A percentile compares a stretch with the other conserved stretches of the same genome.
These are phyloP conservation scores for Stemphylium lycopersici DNA, from an alignment of 2,329 filamentous ascomycete species.

Conservation along the genomic window DNA sequence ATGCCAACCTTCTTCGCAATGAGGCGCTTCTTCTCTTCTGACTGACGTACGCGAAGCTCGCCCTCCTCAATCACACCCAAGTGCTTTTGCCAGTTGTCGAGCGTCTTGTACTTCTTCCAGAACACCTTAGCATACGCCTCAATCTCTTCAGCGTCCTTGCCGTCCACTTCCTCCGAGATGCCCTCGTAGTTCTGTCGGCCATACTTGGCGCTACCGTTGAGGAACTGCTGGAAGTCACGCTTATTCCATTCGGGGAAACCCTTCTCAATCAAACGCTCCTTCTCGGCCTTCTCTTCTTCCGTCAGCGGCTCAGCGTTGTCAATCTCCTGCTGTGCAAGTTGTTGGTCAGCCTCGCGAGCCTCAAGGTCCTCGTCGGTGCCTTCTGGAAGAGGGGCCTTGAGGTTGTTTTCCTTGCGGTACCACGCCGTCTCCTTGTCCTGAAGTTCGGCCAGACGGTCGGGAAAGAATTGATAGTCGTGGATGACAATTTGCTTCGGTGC, in stretches of 20 bases:
- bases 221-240: constrained; percentile 96
- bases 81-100: constrained; percentile 86
- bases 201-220: constrained; percentile 93
- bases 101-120: constrained; percentile 93
- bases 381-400: constrained; percentile 89
- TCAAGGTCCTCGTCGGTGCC: constrained; percentile 86
- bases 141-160: constrained; percentile 83
- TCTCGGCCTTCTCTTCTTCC: constrained; percentile 87
- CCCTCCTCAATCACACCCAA: constrained; percentile 89
- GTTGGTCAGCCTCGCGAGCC: constrained; percentile 85
- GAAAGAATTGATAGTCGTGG: constrained; percentile 98
- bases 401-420: constrained; percentile 94
- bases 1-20: constrained; percentile 93
- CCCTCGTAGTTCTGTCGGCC: constrained; percentile 83
- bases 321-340: constrained; percentile 87
- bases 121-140: constrained; percentile 93
- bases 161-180: constrained; percentile 89
- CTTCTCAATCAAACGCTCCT: constrained; percentile 77
- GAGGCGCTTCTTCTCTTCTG: constrained; percentile 91
- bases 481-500: constrained; percentile 90
- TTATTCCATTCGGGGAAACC: constrained; percentile 97
- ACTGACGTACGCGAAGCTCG: constrained; percentile 86
- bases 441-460: constrained; percentile 78
- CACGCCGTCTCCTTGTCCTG: constrained; percentile 96
- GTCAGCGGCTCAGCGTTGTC: constrained; percentile 88